Percentiles rank a stretch among this genome's conserved stretches.
Evolutionary conservation across 78 protist genomes (phyloP).

Genomic region (Dictyostelium purpureum): DNA sequence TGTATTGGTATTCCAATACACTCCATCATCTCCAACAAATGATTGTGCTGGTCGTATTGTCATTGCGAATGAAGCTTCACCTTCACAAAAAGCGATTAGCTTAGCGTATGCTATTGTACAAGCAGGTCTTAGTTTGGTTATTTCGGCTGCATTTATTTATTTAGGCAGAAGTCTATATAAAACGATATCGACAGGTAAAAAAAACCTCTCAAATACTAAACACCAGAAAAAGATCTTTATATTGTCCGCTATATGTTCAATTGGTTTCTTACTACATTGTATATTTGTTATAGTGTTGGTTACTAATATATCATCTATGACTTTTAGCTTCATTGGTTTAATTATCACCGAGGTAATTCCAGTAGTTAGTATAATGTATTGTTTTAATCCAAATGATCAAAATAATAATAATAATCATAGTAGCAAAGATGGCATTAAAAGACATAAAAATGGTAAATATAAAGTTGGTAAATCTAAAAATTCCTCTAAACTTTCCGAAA

Average conservation of each 20-base stretch:
- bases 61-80: not conserved
- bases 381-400: too few relatives aligned
- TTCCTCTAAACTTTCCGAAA: too few relatives aligned
- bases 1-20: not conserved
- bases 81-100: not conserved
- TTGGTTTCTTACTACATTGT: not conserved
- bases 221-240: not conserved
- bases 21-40: not conserved
- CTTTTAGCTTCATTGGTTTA: not conserved
- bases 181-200: not conserved
- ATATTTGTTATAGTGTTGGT: not conserved
- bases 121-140: not conserved
- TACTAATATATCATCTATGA: not conserved
- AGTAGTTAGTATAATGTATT: not conserved
- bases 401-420: too few relatives aligned
- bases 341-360: not conserved
- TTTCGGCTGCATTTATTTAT: not conserved
- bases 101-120: not conserved
- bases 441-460: too few relatives aligned
- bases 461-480: too few relatives aligned
- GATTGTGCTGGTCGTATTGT: too few relatives aligned
- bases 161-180: not conserved
- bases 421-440: too few relatives aligned
- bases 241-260: not conserved
- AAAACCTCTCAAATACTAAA: not conserved